A percentile compares a stretch with the other conserved stretches of the same genome.
Evolutionary conservation across 176 grass and related monocot genomes (phyloP).

Genomic region (Microstegium vimineum): DNA sequence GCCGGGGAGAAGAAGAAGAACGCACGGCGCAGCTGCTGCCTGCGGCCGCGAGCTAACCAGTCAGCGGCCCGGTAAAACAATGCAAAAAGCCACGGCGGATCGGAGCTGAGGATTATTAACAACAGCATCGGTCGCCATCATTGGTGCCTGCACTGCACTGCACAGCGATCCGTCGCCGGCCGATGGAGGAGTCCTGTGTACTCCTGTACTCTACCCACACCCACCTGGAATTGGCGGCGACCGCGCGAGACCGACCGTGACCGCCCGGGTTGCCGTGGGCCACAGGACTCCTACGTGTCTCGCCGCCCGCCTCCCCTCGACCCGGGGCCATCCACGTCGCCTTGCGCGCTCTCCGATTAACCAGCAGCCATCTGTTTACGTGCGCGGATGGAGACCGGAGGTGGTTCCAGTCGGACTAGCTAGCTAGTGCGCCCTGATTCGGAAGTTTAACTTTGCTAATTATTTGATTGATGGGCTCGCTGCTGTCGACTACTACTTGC

Average conservation of each 20-base stretch:
- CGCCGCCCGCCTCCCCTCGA: no score
- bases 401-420: background rate
- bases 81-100: no score
- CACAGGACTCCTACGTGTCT: background rate
- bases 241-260: background rate
- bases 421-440: background rate
- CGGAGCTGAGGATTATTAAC: background rate
- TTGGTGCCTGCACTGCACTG: no score
- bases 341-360: no score
- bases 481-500: conserved; percentile 6
- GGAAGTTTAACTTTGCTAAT: background rate
- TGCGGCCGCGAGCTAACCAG: no score
- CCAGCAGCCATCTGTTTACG: no score
- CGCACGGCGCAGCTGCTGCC: no score
- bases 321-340: no score
- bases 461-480: background rate
- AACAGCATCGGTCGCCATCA: no score
- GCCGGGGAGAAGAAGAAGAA: no score
- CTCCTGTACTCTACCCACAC: background rate
- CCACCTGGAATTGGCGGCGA: background rate
- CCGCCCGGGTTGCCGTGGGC: background rate
- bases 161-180: background rate
- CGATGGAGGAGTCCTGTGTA: no score
- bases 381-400: background rate
- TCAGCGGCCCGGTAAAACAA: no score